phyloP scores from a whole-genome alignment of 176 grass and related monocot genomes.

The Bolboschoenus planiculmis region DNA sequence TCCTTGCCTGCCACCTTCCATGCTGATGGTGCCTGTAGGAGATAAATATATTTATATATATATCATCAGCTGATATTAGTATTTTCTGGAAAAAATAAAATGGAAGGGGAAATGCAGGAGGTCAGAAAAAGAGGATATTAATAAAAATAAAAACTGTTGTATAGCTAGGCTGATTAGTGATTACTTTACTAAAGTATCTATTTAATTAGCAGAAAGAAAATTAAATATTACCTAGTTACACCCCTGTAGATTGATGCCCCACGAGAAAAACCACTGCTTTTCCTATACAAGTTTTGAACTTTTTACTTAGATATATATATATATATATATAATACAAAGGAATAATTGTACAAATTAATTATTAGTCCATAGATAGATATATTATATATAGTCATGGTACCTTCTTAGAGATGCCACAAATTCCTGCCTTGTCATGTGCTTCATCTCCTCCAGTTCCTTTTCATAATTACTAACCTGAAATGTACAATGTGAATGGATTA shows the following conservation, averaged over 20 bases:
- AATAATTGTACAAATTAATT: not conserved
- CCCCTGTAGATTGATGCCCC: conserved; percentile 49
- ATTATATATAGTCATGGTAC: conserved; percentile 16
- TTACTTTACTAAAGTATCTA: not conserved
- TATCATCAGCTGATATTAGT: not conserved
- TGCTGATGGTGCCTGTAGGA: conserved; percentile 45
- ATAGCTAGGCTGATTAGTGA: not conserved
- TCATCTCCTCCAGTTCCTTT: conserved; percentile 48
- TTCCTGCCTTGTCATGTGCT: conserved; percentile 56
- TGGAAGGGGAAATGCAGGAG: not conserved
- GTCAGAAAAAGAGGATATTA: not conserved
- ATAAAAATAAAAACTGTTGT: not conserved
- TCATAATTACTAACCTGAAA: conserved; percentile 43
- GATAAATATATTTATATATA: not conserved
- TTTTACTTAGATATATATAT: not conserved
- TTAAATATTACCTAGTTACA: conserved; percentile 33
- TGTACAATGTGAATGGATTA: not conserved
- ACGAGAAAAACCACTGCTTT: conserved; percentile 54
- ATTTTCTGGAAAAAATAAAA: not conserved
- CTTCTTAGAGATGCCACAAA: conserved; percentile 46
- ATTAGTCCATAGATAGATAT: not conserved
- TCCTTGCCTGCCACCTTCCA: conserved; percentile 56
- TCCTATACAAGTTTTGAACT: conserved; percentile 26
- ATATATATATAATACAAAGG: not conserved
- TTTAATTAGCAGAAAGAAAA: not conserved